Conservation (phyloP, 2,329 filamentous ascomycete species). For the Talaromyces sp. region DNA sequence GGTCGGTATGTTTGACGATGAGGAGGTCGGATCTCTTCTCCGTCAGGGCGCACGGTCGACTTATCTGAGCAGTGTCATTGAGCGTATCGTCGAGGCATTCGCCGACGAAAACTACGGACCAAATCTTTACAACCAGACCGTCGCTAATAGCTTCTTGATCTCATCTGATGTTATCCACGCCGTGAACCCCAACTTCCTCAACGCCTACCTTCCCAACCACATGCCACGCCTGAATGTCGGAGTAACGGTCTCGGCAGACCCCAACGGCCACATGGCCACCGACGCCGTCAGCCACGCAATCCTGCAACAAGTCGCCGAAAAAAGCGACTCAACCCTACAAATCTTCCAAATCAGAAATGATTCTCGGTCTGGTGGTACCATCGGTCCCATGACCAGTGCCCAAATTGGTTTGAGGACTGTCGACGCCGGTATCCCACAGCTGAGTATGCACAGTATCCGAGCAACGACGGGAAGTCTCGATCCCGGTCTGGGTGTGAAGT, state of each 20-base stretch:
- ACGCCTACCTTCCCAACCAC: slow-evolving; percentile 79
- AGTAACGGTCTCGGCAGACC: slow-evolving; percentile 73
- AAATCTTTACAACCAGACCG: slow-evolving; percentile 71
- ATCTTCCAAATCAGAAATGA: slow-evolving; percentile 96
- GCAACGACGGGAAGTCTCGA: slow-evolving; percentile 84
- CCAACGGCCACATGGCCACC: slow-evolving; percentile 95
- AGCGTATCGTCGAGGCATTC: slow-evolving; percentile 70
- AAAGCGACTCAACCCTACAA: slow-evolving; percentile 69
- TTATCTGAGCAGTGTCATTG: slow-evolving; percentile 76
- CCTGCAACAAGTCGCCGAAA: slow-evolving; percentile 72
- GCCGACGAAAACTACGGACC: slow-evolving; percentile 45
- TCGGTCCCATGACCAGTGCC: slow-evolving; percentile 85
- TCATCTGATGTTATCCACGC: slow-evolving; percentile 93
- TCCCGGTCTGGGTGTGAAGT: slow-evolving; percentile 80
- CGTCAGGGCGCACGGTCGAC: slow-evolving; percentile 88
- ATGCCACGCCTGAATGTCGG: slow-evolving; percentile 85
- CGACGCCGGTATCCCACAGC: slow-evolving; percentile 84
- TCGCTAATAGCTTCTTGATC: slow-evolving; percentile 86
- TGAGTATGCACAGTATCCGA: slow-evolving; percentile 91
- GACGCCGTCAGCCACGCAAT: slow-evolving; percentile 82
- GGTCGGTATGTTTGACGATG: slow-evolving; percentile 92
- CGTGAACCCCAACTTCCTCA: slow-evolving; percentile 89
- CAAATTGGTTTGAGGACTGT: slow-evolving; percentile 77
- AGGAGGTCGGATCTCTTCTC: slow-evolving; percentile 89
- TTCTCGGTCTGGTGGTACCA: slow-evolving; percentile 81